Evolutionary conservation across 2,329 filamentous ascomycete genomes (phyloP), one percentile per base, ranked within the genome.

Genomic region (Magnaporthales sp.): DNA sequence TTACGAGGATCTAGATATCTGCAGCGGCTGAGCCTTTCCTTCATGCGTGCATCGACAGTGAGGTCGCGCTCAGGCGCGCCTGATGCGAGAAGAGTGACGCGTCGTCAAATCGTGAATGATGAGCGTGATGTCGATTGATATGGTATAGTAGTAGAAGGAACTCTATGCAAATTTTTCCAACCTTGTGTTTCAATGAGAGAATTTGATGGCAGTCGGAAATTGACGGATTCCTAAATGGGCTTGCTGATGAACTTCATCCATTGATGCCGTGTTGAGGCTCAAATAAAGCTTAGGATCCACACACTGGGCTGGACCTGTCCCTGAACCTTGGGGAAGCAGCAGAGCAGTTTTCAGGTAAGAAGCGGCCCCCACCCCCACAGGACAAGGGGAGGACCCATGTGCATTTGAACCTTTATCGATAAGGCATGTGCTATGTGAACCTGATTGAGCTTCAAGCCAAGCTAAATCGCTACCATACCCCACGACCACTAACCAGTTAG

Each of bases 41-140:
- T 60, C 26, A 60, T 29, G 24, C 56, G 29, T 26, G 24, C 56
- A 60, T 60, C 56, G 24, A 60, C 54, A 4, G 54, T 27, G 56
- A 60, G 56, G 56, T 60, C 56, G 56, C 56, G 56, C 56, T 60
- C 56, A 60, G 56, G 56, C 56, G 56, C 56, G 54, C 54, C 54
- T 58, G 24, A 58, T 58, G 54, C 22, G 24, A 58, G 10, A 58
- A 27, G 54, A 4, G 26, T 27, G 56, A 26, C 56, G 56, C 56
- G 56, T 60, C 26, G 26, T 60, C 56, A 60, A 11, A 26, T 30
- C 26, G 56, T 7, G 56, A 60, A 29, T 13, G 10, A 27, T 26
- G 5, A 27, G 56, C 56, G 9, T 29, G n/a, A 15, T 19, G 56
- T 60, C 56, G 26, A 15, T 27, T 27, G 56, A 27, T 60, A 19